Evolutionary conservation across 148 eudicot species (phyloP).

Genomic region (Heliosperma pusillum): DNA sequence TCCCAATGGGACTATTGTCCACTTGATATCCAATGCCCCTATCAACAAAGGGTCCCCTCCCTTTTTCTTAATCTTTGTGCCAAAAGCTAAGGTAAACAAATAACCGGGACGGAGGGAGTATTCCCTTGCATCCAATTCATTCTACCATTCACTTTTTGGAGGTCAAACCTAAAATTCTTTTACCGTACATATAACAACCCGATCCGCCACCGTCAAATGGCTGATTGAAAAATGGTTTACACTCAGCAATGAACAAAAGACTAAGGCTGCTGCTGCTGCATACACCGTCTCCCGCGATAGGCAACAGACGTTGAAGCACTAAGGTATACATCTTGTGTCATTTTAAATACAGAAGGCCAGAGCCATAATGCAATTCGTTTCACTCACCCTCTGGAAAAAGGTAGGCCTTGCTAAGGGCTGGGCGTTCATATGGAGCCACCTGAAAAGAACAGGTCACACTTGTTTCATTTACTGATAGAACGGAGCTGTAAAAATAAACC

Average conservation of each 20-base stretch:
- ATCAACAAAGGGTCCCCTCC: no score
- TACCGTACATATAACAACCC: no score
- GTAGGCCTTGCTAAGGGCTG: conserved; percentile 97
- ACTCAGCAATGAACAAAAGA: neutral
- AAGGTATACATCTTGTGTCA: neutral
- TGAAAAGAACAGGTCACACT: conserved; percentile 24
- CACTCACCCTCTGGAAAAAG: conserved; percentile 90
- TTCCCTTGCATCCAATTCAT: no score
- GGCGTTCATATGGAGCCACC: conserved; percentile 99
- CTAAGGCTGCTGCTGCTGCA: neutral
- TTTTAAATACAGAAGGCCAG: neutral
- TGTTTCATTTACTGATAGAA: neutral
- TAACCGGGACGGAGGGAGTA: no score
- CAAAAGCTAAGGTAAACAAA: no score
- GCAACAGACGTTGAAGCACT: neutral
- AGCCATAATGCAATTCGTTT: neutral
- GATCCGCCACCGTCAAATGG: no score
- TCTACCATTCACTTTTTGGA: no score
- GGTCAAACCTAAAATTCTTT: no score
- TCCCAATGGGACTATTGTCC: no score
- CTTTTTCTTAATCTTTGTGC: no score
- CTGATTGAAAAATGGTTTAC: neutral
- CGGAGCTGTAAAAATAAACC: neutral
- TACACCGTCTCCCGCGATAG: no score
- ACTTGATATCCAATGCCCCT: no score